Base-by-base conservation (phyloP, 2,329 filamentous ascomycete genomes). In the Fusarium kyushuense region DNA sequence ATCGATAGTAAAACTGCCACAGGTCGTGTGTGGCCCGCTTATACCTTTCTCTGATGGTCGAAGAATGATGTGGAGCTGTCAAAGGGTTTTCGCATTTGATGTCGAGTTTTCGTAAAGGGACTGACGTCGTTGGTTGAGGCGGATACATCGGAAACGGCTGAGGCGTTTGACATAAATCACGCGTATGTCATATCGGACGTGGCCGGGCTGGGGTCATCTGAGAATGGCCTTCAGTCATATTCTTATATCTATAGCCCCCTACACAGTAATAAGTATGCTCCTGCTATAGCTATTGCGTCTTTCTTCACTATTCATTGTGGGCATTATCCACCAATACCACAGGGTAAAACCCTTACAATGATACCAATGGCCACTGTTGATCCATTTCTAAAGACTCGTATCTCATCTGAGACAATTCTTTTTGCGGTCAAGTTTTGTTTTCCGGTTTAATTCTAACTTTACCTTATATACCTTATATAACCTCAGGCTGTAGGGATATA, bases 41-140 rank as follows among this genome's bases (percentile, higher is more conserved):
- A 38, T 42, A 57, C 42, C 41, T 42, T 27, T 42, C n/a, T 47
- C 14, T 38, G 14, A 43, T 42, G 27, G 38, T 27, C 41, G 17
- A 63, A 47, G 23, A 10, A 56, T 19, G 30, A 38, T 38, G 58
- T 63, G 42, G 38, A 41, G 58, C 59, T 49, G 19, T 21, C 52
- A 36, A 41, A 51, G 43, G 41, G 45, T 64, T 64, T 64, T 64
- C 61, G 61, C 45, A 58, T 64, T 32, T 10, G 14, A 47, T 46
- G 23, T 29, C 35, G 33, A 35, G n/a, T 64, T 64, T 64, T 64
- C 61, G 61, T 35, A 64, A 58, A 63, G 16, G 23, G 25, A 49
- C 19, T 35, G 9, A 58, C n/a, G 35, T 32, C 14, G 51, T 63
- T 58, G 60, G 52, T 41, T 42, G 33, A 42, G 27, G 17, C 45